phyloP scores from a whole-genome alignment of 2,329 filamentous ascomycete species.

The Colletotrichum shisoi region DNA sequence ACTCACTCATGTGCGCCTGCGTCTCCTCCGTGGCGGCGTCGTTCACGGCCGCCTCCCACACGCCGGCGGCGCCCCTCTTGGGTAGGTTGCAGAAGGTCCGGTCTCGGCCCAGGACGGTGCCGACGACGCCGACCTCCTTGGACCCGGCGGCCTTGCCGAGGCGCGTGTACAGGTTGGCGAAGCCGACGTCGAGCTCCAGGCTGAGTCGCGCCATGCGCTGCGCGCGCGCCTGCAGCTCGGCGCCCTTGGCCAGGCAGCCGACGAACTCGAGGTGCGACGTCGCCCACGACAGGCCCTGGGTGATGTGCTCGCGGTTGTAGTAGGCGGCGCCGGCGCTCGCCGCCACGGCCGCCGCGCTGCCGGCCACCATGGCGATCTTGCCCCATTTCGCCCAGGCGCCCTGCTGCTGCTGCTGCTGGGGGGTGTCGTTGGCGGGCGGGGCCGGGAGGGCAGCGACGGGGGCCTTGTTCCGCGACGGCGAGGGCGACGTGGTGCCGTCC shows the following conservation, averaged over 20 bases:
- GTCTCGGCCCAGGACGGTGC: slow-evolving; percentile 70
- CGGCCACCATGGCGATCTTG: slow-evolving; percentile 84
- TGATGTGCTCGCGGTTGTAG: slow-evolving; percentile 81
- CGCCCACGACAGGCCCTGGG: slow-evolving; percentile 80
- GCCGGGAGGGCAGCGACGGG: slow-evolving; percentile 50
- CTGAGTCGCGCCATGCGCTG: slow-evolving; percentile 71
- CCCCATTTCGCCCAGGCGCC: slow-evolving; percentile 79
- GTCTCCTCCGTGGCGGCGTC: slow-evolving; percentile 81
- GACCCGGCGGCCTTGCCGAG: slow-evolving; percentile 73
- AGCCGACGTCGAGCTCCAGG: slow-evolving; percentile 73
- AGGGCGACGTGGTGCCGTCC: slow-evolving; percentile 43
- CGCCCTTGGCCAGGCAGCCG: slow-evolving; percentile 82
- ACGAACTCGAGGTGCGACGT: slow-evolving; percentile 93
- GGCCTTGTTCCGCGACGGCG: slow-evolving; percentile 46
- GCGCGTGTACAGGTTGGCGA: slow-evolving; percentile 85
- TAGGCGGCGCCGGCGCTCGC: slow-evolving; percentile 87
- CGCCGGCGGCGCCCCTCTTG: slow-evolving; percentile 57
- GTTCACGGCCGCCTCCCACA: slow-evolving; percentile 79
- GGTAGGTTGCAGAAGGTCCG: slow-evolving; percentile 91
- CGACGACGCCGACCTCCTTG: slow-evolving; percentile 61
- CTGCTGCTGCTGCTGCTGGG: slow-evolving; percentile 42
- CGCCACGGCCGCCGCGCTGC: slow-evolving; percentile 81
- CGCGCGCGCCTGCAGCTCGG: slow-evolving; percentile 80
- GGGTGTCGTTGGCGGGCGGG: slow-evolving; percentile 48
- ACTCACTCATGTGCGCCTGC: slow-evolving; percentile 76